Evolutionary conservation across 108 stramenopile species (phyloP).

Genomic region (Nannochloropsis granulata): DNA sequence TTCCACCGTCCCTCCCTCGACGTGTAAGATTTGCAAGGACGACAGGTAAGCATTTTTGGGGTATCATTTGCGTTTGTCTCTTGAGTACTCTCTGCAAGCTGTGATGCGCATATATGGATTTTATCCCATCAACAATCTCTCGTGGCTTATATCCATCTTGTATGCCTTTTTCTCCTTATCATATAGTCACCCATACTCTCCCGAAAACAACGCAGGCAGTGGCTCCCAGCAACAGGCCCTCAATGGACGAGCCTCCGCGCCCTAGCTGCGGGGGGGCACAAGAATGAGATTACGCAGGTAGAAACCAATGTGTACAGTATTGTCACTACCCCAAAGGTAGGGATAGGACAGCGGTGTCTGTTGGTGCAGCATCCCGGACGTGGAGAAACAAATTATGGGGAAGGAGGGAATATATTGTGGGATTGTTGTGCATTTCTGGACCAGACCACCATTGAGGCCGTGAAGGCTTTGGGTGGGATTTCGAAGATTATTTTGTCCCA

Average conservation of each 20-base stretch:
- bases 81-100: no score
- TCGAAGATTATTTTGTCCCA: neutral
- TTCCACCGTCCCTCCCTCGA: neutral
- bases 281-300: neutral
- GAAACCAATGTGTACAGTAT: neutral
- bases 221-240: neutral
- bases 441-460: neutral
- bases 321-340: neutral
- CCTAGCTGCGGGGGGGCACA: neutral
- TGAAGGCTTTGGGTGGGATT: neutral
- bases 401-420: neutral
- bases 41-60: neutral
- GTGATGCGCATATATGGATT: no score
- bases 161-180: no score
- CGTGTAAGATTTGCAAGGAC: neutral
- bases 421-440: neutral
- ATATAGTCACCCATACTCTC: no score
- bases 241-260: neutral
- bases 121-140: no score
- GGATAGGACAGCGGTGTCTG: neutral
- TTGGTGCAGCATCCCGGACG: neutral
- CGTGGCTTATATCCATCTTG: no score
- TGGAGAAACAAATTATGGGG: neutral
- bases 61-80: no score
- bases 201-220: neutral